Evolutionary conservation across 2,329 filamentous ascomycete species (phyloP).

Genomic region (Pseudonectria buxi): DNA sequence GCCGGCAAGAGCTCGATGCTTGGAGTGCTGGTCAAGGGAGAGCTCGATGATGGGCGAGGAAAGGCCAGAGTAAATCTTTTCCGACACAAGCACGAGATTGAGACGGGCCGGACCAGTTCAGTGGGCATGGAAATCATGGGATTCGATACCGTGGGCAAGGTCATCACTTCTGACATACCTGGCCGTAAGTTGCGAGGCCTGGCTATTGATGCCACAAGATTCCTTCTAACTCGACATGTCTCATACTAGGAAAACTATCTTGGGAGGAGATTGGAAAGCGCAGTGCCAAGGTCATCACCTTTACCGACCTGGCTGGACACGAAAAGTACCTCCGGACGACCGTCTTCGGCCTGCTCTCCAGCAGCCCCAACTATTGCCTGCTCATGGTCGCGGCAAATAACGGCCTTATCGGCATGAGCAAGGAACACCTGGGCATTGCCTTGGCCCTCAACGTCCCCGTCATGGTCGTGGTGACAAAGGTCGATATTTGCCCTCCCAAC

Average conservation of each 20-base stretch:
- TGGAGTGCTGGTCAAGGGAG: slow-evolving; percentile 90
- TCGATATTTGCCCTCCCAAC: slow-evolving; percentile 94
- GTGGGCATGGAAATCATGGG: slow-evolving; percentile 99
- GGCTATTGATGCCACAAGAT: too few species aligned
- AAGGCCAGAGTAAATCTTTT: slow-evolving; percentile 94
- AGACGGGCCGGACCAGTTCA: slow-evolving; percentile 89
- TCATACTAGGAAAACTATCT: slow-evolving; percentile 54
- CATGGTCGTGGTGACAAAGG: slow-evolving; percentile 97
- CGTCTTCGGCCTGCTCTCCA: slow-evolving; percentile 89
- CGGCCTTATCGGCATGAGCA: slow-evolving; percentile 94
- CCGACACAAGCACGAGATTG: slow-evolving; percentile 95
- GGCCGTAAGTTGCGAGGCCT: slow-evolving; percentile 55
- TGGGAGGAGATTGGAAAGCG: slow-evolving; percentile 98
- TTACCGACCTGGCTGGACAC: slow-evolving; percentile 92
- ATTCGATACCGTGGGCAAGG: slow-evolving; percentile 79
- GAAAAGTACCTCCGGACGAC: slow-evolving; percentile 93
- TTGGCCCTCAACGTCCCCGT: slow-evolving; percentile 92
- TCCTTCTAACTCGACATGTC: slow-evolving; percentile 10
- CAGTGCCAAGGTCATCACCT: slow-evolving; percentile 93
- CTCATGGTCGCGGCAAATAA: slow-evolving; percentile 99
- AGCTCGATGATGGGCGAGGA: slow-evolving; percentile 88
- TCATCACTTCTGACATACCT: slow-evolving; percentile 73
- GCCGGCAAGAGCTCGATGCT: slow-evolving; percentile 96
- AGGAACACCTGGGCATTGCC: slow-evolving; percentile 93
- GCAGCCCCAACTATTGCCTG: slow-evolving; percentile 93